Base-by-base conservation (phyloP, 2,329 filamentous ascomycete species). In the Diaporthe australafricana region DNA sequence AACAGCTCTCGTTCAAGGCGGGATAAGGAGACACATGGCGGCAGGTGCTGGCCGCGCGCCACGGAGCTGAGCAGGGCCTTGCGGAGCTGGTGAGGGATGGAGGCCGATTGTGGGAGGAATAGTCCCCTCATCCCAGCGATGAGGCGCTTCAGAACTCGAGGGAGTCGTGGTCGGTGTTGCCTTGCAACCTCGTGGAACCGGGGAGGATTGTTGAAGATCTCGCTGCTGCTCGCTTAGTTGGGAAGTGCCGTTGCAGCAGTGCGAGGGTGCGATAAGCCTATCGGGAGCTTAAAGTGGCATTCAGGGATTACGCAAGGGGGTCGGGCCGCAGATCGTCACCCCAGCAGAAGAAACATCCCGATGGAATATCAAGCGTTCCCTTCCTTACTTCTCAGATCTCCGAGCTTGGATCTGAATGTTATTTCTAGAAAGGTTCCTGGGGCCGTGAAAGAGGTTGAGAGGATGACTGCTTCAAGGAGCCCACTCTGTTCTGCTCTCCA, bases 101-200 rank as follows among this genome's bases (percentile, higher is more conserved):
- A 81, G 75, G 79, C 79, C 78, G 80, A 79, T 76, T 80, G 75
- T 75, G 76, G 77, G 75, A 80, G 77, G 78, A 78, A 76, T 81
- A 81, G 76, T 79, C 80, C 84, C 81, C 82, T 84, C 84, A 86
- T 86, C 79, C 83, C 84, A 80, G 79, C 80, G 79, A 76, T 75
- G 76, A 77, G 79, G 78, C 70, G 73, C 70, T 60, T 45, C 17
- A 30, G 32, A 38, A 71, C 68, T 70, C 67, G 71, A 71, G 73
- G 17, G 38, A 42, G 17, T n/a, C 22, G 50, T 53, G 40, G 38
- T 67, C 22, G 56, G 32, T 27, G 47, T 45, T 52, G 48, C 35
- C 48, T 22, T 45, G 17, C 27, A n/a, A 7, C 66, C 42, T 55
- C 45, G 38, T 6, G 38, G 35, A 12, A 22, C n/a, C 27, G 22